A percentile compares a stretch with the other conserved stretches of the same genome.
Conservation (phyloP, 139 green algal species). For the Penium margaritaceum region DNA sequence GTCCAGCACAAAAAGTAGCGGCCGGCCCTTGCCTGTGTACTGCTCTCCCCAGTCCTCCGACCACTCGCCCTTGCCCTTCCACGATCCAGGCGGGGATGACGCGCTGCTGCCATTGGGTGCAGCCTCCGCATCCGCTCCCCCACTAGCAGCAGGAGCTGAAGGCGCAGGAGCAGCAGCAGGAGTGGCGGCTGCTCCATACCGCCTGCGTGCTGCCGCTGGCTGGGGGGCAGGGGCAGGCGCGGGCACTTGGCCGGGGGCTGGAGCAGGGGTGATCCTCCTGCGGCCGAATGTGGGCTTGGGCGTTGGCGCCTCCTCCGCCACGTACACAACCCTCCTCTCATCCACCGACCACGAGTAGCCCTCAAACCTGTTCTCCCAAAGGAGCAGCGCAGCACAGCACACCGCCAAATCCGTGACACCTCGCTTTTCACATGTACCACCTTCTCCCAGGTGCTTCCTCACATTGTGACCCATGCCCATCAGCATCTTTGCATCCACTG, state of each 20-base stretch:
- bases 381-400: too few relatives aligned
- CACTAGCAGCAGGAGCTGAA: neutral
- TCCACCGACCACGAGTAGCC: constrained; percentile 67
- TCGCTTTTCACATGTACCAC: too few relatives aligned
- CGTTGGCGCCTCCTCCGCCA: constrained; percentile 60
- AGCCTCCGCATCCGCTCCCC: neutral
- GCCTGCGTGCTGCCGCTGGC: neutral
- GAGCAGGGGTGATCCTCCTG: neutral
- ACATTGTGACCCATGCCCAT: too few relatives aligned
- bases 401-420: too few relatives aligned
- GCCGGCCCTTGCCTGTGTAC: constrained; percentile 57
- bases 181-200: too few relatives aligned
- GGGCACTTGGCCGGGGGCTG: neutral
- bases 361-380: constrained; percentile 51
- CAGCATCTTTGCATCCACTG: too few relatives aligned
- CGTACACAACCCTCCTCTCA: constrained; percentile 67
- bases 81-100: too few relatives aligned
- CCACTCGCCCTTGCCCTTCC: constrained; percentile 60
- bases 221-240: neutral
- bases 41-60: constrained; percentile 82
- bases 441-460: too few relatives aligned
- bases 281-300: constrained; percentile 18
- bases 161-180: too few relatives aligned
- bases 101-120: too few relatives aligned
- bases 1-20: constrained; percentile 41